Conservation (phyloP, 225 moss, liverwort and hornwort species). For the Climacium dendroides region DNA sequence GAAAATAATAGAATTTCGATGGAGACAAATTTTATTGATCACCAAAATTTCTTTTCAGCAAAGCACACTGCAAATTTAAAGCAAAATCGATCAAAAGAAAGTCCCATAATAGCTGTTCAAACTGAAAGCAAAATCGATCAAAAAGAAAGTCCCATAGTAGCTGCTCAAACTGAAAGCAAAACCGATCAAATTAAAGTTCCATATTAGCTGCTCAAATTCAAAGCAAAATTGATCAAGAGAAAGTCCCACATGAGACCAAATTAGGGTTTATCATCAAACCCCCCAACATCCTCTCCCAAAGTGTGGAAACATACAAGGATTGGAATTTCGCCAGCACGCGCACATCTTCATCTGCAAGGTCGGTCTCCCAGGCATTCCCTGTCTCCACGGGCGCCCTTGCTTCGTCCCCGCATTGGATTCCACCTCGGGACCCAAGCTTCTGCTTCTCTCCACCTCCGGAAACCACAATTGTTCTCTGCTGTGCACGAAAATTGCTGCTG, state of each 20-base stretch:
- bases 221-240: neutral
- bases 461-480: neutral
- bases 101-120: neutral
- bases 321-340: slow-evolving; percentile 25
- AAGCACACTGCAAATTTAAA: neutral
- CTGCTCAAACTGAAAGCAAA: neutral
- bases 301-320: slow-evolving; percentile 3
- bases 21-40: neutral
- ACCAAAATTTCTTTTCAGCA: too few species aligned
- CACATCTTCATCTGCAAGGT: slow-evolving; percentile 16
- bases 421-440: neutral
- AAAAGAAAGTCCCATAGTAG: neutral
- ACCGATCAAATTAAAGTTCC: neutral
- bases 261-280: neutral
- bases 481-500: neutral
- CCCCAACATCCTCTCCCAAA: neutral
- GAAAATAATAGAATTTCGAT: neutral
- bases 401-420: neutral
- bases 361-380: slow-evolving; percentile 11
- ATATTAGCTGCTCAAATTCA: neutral
- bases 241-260: neutral
- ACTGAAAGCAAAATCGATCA: neutral
- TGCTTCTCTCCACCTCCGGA: neutral
- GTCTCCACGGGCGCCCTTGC: neutral
- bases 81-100: neutral